These are phyloP conservation scores for Schwanniomyces polymorphus DNA, from an alignment of 805 yeast species.

Conservation along the genomic window DNA sequence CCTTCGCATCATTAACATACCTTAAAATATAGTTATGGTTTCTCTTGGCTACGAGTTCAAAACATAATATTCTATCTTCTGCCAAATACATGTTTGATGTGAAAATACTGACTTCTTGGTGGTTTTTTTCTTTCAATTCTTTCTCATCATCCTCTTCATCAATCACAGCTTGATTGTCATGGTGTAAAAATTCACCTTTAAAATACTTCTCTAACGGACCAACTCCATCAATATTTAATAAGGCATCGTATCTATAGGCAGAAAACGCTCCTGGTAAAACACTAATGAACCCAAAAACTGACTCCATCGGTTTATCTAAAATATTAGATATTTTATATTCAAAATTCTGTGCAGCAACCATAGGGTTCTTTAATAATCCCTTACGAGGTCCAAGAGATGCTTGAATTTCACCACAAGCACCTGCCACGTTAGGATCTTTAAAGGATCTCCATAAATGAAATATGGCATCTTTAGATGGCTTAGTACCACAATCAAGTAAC, in stretches of 20 bases:
- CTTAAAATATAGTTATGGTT: conserved; percentile 73
- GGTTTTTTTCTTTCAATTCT: conserved; percentile 37
- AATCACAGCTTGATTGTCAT: conserved; percentile 46
- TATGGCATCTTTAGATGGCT: conserved; percentile 80
- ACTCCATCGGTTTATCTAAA: conserved; percentile 93
- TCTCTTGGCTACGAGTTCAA: conserved; percentile 88
- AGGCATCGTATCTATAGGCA: conserved; percentile 85
- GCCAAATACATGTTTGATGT: conserved; percentile 96
- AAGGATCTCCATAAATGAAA: conserved; percentile 90
- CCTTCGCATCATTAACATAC: conserved; percentile 85
- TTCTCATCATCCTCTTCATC: conserved; percentile 39
- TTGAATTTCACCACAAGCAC: conserved; percentile 96
- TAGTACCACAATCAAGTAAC: conserved; percentile 91
- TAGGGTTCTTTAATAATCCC: conserved; percentile 65
- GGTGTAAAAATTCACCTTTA: conserved; percentile 84
- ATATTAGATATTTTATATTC: conserved; percentile 96
- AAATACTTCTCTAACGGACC: conserved; percentile 89
- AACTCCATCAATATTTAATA: conserved; percentile 67
- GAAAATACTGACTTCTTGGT: conserved; percentile 66
- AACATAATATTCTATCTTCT: conserved; percentile 93
- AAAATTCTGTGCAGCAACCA: conserved; percentile 95
- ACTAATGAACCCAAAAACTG: conserved; percentile 89
- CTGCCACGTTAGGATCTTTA: conserved; percentile 80
- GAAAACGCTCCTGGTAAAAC: conserved; percentile 97
- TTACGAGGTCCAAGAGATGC: conserved; percentile 70